Evolutionary conservation across 148 eudicot species (phyloP).

Genomic region (Tetragonia tetragonoides): DNA sequence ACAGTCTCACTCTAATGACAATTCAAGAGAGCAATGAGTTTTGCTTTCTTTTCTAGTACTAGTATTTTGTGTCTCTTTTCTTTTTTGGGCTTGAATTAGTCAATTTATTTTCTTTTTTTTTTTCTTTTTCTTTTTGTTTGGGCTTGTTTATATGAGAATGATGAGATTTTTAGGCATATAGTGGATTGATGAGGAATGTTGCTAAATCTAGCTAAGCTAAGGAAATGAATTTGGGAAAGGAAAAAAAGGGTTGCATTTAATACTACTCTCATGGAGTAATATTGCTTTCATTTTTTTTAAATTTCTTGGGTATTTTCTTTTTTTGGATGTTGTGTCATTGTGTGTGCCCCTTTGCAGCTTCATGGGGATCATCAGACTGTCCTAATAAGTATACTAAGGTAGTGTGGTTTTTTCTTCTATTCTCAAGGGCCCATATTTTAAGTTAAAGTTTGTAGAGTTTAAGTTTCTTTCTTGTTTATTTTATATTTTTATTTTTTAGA

Average conservation of each 20-base stretch:
- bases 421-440: neutral
- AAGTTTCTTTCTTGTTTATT: neutral
- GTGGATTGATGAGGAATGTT: slow-evolving; percentile 26
- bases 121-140: neutral
- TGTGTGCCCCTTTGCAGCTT: slow-evolving; percentile 26
- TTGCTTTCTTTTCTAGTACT: neutral
- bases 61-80: slow-evolving; percentile 1
- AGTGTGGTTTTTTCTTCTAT: neutral
- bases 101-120: neutral
- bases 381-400: slow-evolving; percentile 15
- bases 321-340: slow-evolving; percentile 13
- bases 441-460: neutral
- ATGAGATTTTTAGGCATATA: slow-evolving; percentile 17
- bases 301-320: neutral
- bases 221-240: slow-evolving; percentile 17
- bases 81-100: slow-evolving; percentile 2
- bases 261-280: neutral
- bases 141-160: slow-evolving; percentile 14
- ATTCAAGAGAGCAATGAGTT: slow-evolving; percentile 60
- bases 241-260: slow-evolving; percentile 20
- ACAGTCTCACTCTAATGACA: slow-evolving; percentile 50
- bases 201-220: slow-evolving; percentile 19
- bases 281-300: neutral
- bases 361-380: slow-evolving; percentile 35
- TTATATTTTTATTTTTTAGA: neutral